Conservation (phyloP, 1,284 basidiomycete genomes). For the Abortiporus biennis region DNA sequence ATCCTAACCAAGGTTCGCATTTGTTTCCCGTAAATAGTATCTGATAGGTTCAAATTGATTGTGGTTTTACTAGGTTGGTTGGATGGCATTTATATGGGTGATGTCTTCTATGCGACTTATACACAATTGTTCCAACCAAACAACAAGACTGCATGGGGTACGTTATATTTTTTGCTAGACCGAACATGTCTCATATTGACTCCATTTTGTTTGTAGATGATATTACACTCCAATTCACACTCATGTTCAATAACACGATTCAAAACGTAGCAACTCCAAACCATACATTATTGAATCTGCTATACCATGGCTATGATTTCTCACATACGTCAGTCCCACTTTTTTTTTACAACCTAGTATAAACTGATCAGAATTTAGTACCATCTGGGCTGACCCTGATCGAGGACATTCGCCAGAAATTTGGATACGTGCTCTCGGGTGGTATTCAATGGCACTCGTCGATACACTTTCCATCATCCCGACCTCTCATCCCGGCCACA, state of each 20-base stretch:
- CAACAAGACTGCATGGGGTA: constrained; percentile 38
- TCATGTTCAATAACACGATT: constrained; percentile 38
- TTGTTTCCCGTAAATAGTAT: background rate
- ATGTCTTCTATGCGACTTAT: constrained; percentile 39
- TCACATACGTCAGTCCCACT: constrained; percentile 26
- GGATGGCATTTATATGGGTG: constrained; percentile 45
- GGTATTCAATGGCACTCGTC: constrained; percentile 45
- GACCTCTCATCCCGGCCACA: constrained; percentile 23
- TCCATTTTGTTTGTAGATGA: constrained; percentile 25
- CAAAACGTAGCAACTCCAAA: constrained; percentile 31
- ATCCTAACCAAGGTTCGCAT: constrained; percentile 37
- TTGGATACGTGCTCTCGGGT: constrained; percentile 45
- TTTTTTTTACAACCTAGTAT: background rate
- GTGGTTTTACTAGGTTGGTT: constrained; percentile 30
- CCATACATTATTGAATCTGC: constrained; percentile 28
- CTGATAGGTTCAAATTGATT: background rate
- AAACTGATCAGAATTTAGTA: background rate
- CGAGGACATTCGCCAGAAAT: constrained; percentile 42
- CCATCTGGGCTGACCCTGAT: constrained; percentile 36
- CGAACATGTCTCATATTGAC: background rate
- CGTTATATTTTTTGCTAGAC: constrained; percentile 8
- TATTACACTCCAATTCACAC: constrained; percentile 34
- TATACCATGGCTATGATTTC: constrained; percentile 46
- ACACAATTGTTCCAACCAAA: constrained; percentile 30
- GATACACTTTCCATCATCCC: constrained; percentile 38